A percentile compares a stretch with the other conserved stretches of the same genome.
These are phyloP conservation scores for Conticribra weissflogii DNA, from an alignment of 108 stramenopile species.

Conservation along the genomic window DNA sequence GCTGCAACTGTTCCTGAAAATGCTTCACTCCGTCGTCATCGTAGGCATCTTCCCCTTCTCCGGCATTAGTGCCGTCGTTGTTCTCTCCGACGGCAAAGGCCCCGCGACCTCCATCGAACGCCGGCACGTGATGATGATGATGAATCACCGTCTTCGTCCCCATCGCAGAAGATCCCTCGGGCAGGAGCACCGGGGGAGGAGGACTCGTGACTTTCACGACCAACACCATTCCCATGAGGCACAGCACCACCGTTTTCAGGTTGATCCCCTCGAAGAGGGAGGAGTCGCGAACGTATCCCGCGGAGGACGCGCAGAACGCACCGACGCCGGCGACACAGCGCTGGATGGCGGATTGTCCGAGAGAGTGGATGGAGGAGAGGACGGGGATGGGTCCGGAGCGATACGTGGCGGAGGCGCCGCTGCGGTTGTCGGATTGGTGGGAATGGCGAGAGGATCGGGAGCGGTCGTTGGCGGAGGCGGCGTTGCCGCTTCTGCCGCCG, in stretches of 20 bases:
- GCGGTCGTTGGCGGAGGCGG: too few species aligned
- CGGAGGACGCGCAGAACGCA: not conserved
- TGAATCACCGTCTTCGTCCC: conserved; percentile 5
- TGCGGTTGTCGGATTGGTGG: too few species aligned
- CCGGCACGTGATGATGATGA: conserved; percentile 3
- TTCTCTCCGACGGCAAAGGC: too few species aligned
- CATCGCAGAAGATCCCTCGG: not conserved
- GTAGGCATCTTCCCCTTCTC: not conserved
- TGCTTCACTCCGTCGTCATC: not conserved
- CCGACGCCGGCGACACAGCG: not conserved
- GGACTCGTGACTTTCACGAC: conserved; percentile 10
- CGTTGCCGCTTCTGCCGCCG: too few species aligned
- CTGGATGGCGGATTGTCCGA: too few species aligned
- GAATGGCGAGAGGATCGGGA: too few species aligned
- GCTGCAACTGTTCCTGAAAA: conserved; percentile 4
- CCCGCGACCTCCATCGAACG: too few species aligned
- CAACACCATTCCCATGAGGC: conserved; percentile 31
- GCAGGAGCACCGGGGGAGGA: not conserved
- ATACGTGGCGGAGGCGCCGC: too few species aligned
- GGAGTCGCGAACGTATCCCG: not conserved
- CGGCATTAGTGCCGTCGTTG: too few species aligned
- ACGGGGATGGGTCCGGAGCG: too few species aligned
- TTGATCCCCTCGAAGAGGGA: conserved; percentile 18
- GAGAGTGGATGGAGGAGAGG: too few species aligned
- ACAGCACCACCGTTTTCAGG: conserved; percentile 38